These are phyloP conservation scores for Ramichloridium luteum DNA, from an alignment of 2,329 filamentous ascomycete species.

Conservation along the genomic window DNA sequence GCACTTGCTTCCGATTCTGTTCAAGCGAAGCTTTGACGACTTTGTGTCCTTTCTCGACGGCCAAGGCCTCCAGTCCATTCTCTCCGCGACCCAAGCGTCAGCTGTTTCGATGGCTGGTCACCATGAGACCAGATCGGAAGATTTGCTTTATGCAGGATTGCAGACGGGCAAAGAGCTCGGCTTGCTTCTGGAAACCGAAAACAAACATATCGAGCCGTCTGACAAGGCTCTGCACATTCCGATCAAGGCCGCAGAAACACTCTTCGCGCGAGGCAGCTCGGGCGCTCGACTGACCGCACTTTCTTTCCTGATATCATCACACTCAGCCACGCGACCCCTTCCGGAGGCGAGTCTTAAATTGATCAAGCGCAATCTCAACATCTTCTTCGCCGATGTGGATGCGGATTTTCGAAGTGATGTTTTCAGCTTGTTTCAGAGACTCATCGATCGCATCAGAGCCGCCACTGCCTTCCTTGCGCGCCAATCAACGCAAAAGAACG, in stretches of 20 bases:
- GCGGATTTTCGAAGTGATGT: slow-evolving; percentile 77
- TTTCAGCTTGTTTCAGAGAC: slow-evolving; percentile 58
- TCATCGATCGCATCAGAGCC: slow-evolving; percentile 63
- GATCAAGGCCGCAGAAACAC: slow-evolving; percentile 31
- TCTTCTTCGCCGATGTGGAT: slow-evolving; percentile 72
- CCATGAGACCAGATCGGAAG: too few species aligned
- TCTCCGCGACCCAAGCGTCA: slow-evolving; percentile 3
- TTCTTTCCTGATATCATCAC: slow-evolving; percentile 65
- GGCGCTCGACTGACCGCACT: slow-evolving; percentile 65
- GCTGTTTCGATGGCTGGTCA: slow-evolving; percentile 1
- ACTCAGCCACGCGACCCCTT: slow-evolving; percentile 62
- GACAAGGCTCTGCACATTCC: slow-evolving; percentile 39
- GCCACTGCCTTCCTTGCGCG: slow-evolving; percentile 44
- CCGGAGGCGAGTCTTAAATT: slow-evolving; percentile 48
- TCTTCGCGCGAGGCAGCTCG: slow-evolving; percentile 27
- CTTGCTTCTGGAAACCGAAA: slow-evolving; percentile 28
- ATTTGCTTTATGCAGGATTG: slow-evolving; percentile 26
- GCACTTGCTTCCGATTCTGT: slow-evolving; percentile 37
- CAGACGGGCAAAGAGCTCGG: slow-evolving; percentile 37
- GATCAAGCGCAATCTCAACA: slow-evolving; percentile 52
- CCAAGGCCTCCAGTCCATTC: slow-evolving; percentile 22
- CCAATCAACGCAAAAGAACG: slow-evolving; percentile 5
- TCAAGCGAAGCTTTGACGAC: slow-evolving; percentile 29
- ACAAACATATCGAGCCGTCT: slow-evolving; percentile 9
- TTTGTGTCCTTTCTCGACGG: slow-evolving; percentile 30